Evolutionary conservation across 2,329 filamentous ascomycete genomes (phyloP).

Genomic region (Nemania sp.): DNA sequence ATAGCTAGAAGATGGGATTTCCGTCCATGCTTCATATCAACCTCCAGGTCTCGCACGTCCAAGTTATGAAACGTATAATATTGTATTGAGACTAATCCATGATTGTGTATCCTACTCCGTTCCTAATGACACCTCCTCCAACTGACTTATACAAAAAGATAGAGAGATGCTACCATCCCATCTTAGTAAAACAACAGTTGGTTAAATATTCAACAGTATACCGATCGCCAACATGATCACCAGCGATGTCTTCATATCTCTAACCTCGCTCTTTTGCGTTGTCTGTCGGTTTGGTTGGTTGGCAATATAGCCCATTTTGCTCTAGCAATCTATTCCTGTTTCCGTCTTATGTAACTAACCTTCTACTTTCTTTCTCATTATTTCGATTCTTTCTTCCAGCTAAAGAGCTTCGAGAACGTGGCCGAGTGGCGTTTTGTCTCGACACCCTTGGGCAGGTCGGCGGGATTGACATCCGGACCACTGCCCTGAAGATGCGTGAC

Average conservation of each 20-base stretch:
- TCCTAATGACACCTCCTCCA: neutral
- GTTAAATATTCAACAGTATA: neutral
- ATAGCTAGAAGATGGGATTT: neutral
- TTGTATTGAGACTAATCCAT: neutral
- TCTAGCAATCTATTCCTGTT: neutral
- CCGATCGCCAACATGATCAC: neutral
- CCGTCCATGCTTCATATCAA: neutral
- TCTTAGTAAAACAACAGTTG: neutral
- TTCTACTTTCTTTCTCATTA: neutral
- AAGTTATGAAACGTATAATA: neutral
- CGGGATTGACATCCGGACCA: slow-evolving; percentile 45
- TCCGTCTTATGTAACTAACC: neutral
- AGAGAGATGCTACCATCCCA: neutral
- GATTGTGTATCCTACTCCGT: neutral
- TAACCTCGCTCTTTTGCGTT: neutral
- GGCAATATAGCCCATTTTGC: neutral
- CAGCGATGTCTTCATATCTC: neutral
- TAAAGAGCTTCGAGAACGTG: slow-evolving; percentile 43
- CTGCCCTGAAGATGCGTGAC: slow-evolving; percentile 52
- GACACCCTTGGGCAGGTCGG: slow-evolving; percentile 35
- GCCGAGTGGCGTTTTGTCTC: slow-evolving; percentile 43
- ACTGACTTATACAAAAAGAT: neutral
- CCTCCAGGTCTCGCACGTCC: neutral
- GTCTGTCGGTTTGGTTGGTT: too few relatives aligned
- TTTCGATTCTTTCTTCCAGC: slow-evolving; percentile 45